Conservation (phyloP, 2,329 filamentous ascomycete species). For the Aspergillus arachidicola region DNA sequence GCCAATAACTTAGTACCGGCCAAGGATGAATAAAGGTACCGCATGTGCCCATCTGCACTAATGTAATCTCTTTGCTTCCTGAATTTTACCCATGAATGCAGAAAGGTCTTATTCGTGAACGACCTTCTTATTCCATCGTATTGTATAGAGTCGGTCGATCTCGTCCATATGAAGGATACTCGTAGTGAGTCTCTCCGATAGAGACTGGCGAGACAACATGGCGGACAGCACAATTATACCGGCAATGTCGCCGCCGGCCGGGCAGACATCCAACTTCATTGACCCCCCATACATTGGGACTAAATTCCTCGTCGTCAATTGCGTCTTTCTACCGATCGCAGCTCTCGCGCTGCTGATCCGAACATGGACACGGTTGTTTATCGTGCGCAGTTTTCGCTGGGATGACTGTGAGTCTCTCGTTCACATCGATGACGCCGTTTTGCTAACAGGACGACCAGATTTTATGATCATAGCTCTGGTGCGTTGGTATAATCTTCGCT, state of each 20-base stretch:
- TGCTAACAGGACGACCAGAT: constrained; percentile 16
- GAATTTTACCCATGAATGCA: background rate
- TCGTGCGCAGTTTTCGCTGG: constrained; percentile 27
- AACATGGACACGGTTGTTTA: constrained; percentile 29
- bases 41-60: background rate
- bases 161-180: background rate
- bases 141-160: background rate
- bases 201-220: constrained; percentile 15
- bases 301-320: constrained; percentile 31
- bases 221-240: constrained; percentile 21
- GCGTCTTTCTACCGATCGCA: constrained; percentile 30
- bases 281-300: constrained; percentile 26
- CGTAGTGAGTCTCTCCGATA: background rate
- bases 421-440: background rate
- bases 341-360: constrained; percentile 22
- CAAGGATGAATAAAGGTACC: background rate
- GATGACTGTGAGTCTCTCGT: constrained; percentile 29
- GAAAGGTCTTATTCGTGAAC: no score
- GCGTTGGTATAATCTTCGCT: background rate
- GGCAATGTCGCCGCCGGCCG: constrained; percentile 28
- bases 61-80: background rate
- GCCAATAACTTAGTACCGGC: background rate
- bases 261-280: constrained; percentile 30
- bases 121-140: background rate
- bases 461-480: constrained; percentile 29